A percentile compares a stretch with the other conserved stretches of the same genome.
Conservation (phyloP, 176 grass and related monocot genomes). For the Carex kokanica region DNA sequence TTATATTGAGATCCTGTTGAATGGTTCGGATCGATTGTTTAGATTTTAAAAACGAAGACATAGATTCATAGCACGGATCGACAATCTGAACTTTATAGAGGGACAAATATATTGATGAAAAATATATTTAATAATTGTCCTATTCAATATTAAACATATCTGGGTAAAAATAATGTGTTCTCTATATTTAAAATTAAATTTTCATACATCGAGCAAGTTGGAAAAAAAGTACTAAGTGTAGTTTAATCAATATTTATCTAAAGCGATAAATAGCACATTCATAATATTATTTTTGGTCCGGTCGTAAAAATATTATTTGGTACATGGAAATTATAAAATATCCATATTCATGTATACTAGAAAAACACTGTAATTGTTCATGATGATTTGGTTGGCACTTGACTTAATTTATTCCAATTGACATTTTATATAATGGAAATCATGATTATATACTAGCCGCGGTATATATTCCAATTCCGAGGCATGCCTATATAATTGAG, state of each 20-base stretch:
- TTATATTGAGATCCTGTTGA: no score
- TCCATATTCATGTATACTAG: background rate
- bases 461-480: background rate
- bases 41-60: no score
- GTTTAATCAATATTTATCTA: background rate
- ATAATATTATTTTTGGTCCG: background rate
- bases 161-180: no score
- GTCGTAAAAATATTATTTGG: background rate
- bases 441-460: background rate
- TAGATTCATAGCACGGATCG: no score
- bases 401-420: background rate
- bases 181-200: no score
- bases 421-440: background rate
- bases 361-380: background rate
- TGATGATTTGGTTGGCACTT: background rate
- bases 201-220: background rate
- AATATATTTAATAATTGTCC: no score
- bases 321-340: background rate
- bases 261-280: background rate
- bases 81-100: no score
- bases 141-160: no score
- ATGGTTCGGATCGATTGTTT: no score
- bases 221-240: background rate
- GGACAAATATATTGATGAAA: no score
- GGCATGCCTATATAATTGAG: no score